Evolutionary conservation across 1,139 yeast species (phyloP).

Genomic region (Eremothecium coryli): DNA sequence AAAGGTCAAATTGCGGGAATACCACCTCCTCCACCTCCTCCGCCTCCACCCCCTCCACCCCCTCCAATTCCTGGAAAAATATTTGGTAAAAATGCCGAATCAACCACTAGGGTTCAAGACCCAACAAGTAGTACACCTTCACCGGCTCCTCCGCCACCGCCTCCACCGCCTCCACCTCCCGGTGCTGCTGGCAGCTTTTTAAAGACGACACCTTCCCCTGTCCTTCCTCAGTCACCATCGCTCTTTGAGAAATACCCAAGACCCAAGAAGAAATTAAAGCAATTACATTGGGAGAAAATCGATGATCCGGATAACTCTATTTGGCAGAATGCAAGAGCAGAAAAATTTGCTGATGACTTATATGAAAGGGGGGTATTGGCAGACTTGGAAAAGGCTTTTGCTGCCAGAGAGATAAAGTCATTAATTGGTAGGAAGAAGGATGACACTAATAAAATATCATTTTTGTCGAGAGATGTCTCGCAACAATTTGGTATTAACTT

Average conservation of each 20-base stretch:
- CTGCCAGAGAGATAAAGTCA: conserved; percentile 64
- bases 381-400: conserved; percentile 65
- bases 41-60: conserved; percentile 30
- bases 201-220: conserved; percentile 27
- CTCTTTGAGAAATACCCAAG: conserved; percentile 58
- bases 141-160: conserved; percentile 18
- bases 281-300: conserved; percentile 76
- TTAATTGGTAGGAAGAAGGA: conserved; percentile 37
- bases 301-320: conserved; percentile 57
- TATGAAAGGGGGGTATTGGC: conserved; percentile 63
- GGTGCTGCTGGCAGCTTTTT: conserved; percentile 8
- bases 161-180: conserved; percentile 29
- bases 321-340: conserved; percentile 47
- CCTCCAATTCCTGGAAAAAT: conserved; percentile 25
- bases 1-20: background rate
- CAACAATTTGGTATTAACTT: conserved; percentile 75
- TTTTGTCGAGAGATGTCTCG: conserved; percentile 59
- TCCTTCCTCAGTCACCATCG: conserved; percentile 33
- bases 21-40: conserved; percentile 20
- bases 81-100: conserved; percentile 6
- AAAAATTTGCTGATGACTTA: conserved; percentile 49
- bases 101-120: conserved; percentile 11
- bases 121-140: conserved; percentile 14
- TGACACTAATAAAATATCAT: conserved; percentile 44
- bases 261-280: conserved; percentile 71